phyloP scores from a whole-genome alignment of 2,329 filamentous ascomycete genomes.

The Onygenales sp. region DNA sequence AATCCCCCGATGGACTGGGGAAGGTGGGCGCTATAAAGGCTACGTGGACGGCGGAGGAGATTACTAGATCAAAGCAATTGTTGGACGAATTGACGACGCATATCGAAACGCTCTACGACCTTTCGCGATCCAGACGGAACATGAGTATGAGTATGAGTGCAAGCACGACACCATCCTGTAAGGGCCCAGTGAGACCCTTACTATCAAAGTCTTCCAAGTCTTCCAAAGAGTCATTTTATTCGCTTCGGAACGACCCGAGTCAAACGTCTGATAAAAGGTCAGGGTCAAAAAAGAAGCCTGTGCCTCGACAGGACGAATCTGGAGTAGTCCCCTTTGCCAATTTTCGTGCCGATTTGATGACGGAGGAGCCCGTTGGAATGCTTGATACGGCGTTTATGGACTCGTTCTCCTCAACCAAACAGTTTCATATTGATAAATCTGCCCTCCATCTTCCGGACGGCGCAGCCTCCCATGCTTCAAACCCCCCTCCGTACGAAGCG shows the following conservation, averaged over 20 bases:
- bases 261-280: not conserved
- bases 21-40: slow-evolving; percentile 33
- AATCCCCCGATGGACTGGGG: slow-evolving; percentile 28
- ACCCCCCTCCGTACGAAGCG: slow-evolving; percentile 33
- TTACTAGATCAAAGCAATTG: slow-evolving; percentile 47
- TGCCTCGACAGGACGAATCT: not conserved
- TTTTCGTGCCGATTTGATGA: not conserved
- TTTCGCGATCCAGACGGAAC: slow-evolving; percentile 48
- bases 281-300: slow-evolving; percentile 2
- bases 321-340: not conserved
- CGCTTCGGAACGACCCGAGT: slow-evolving; percentile 3
- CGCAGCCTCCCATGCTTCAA: slow-evolving; percentile 29
- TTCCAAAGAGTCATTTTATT: slow-evolving; percentile 16
- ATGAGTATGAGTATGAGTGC: slow-evolving; percentile 30
- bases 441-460: slow-evolving; percentile 27
- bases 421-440: slow-evolving; percentile 30
- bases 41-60: slow-evolving; percentile 42
- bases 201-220: slow-evolving; percentile 22
- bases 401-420: slow-evolving; percentile 18
- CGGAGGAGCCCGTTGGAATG: slow-evolving; percentile 3
- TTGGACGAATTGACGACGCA: slow-evolving; percentile 51
- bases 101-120: slow-evolving; percentile 55
- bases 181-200: slow-evolving; percentile 17
- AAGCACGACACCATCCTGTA: slow-evolving; percentile 16
- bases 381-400: slow-evolving; percentile 15